Percentiles rank a stretch among this genome's conserved stretches.
Evolutionary conservation across 352 stramenopile species (phyloP).

Genomic region (Globisporangium nunn): DNA sequence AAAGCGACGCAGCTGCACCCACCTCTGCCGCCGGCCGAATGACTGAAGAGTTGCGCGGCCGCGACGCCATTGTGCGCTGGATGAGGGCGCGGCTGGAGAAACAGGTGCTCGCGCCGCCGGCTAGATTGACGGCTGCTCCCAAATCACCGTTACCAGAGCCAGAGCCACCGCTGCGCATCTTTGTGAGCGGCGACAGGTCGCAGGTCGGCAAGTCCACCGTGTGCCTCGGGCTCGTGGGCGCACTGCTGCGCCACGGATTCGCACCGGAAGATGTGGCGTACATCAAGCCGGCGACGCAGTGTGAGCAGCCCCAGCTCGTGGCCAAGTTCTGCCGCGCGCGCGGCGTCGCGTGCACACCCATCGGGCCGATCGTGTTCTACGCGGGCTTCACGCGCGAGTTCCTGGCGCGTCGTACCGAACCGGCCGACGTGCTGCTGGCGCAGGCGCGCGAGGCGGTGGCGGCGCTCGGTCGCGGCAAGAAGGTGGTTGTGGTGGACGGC

Average conservation of each 20-base stretch:
- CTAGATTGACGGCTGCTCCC: neutral
- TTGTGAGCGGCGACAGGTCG: conserved; percentile 71
- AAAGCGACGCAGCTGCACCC: neutral
- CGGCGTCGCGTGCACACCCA: conserved; percentile 82
- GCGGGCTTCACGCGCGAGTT: conserved; percentile 96
- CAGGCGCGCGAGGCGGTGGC: conserved; percentile 86
- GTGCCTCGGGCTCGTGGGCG: conserved; percentile 91
- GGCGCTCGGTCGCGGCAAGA: conserved; percentile 80
- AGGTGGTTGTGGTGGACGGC: conserved; percentile 94
- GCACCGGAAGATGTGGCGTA: conserved; percentile 87
- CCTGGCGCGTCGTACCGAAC: conserved; percentile 88
- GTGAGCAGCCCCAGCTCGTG: conserved; percentile 92
- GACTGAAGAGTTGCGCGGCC: conserved; percentile 12
- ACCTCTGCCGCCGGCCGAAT: too few species aligned
- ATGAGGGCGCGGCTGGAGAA: conserved; percentile 28
- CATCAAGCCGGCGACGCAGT: conserved; percentile 98
- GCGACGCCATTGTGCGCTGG: conserved; percentile 21
- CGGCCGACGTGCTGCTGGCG: conserved; percentile 72
- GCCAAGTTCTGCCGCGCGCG: conserved; percentile 88
- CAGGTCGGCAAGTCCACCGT: conserved; percentile 96
- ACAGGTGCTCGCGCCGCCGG: conserved; percentile 8
- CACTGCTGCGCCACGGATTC: conserved; percentile 73
- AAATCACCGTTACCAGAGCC: neutral
- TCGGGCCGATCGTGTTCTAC: conserved; percentile 96
- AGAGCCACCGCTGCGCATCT: conserved; percentile 38